phyloP scores from a whole-genome alignment of 371 early-diverging fungal species.

The Circinella minor region DNA sequence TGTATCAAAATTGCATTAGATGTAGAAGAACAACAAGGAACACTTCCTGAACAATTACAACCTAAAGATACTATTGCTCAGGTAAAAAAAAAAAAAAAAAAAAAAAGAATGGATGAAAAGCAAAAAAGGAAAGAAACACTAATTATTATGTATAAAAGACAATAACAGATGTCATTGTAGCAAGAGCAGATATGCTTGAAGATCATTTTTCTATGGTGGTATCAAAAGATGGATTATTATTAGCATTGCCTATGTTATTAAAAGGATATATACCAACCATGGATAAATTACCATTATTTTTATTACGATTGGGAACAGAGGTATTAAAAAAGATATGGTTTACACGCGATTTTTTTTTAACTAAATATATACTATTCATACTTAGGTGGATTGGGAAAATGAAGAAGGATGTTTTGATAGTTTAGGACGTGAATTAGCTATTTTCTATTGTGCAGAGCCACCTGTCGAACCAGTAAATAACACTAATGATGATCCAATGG shows the following conservation, averaged over 20 bases:
- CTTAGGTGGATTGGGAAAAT: constrained; percentile 80
- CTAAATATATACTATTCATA: neutral
- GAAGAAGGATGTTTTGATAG: constrained; percentile 83
- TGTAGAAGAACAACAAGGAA: constrained; percentile 48
- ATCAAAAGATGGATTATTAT: constrained; percentile 63
- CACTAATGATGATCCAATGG: neutral
- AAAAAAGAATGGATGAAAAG: neutral
- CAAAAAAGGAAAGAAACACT: neutral
- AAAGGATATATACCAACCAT: constrained; percentile 79
- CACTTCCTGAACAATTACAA: constrained; percentile 51
- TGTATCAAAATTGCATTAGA: constrained; percentile 70
- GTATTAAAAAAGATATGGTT: constrained; percentile 31
- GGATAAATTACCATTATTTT: constrained; percentile 83
- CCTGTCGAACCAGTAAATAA: constrained; percentile 30
- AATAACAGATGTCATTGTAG: neutral
- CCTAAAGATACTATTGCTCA: constrained; percentile 58
- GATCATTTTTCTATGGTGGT: constrained; percentile 86
- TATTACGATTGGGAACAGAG: constrained; percentile 78
- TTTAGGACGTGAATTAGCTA: constrained; percentile 73
- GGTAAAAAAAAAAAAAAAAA: constrained; percentile 40
- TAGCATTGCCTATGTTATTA: constrained; percentile 78
- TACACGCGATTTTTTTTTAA: too few species aligned
- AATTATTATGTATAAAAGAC: neutral
- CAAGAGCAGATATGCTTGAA: constrained; percentile 57
- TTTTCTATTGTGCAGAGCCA: constrained; percentile 81